phyloP scores from a whole-genome alignment of 108 stramenopile species.

The Chaetoceros muelleri region DNA sequence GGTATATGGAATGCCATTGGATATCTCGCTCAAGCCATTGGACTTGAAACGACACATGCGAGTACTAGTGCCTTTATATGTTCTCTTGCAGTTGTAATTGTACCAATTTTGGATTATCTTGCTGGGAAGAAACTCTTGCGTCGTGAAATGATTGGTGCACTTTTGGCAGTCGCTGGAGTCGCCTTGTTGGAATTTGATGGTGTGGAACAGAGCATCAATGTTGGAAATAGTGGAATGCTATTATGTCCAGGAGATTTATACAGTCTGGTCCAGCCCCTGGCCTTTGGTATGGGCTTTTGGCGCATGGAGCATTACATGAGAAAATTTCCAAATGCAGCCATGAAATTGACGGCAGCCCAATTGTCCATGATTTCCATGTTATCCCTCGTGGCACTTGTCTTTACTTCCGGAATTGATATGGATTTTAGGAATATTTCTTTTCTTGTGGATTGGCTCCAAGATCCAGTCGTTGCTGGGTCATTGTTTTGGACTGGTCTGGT shows the following conservation, averaged over 20 bases:
- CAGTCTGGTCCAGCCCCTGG: conserved; percentile 63
- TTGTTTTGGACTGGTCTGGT: conserved; percentile 83
- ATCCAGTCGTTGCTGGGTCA: conserved; percentile 41
- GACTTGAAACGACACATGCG: conserved; percentile 69
- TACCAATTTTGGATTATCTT: conserved; percentile 74
- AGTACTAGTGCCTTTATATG: conserved; percentile 87
- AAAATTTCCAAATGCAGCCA: conserved; percentile 51
- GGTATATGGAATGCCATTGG: conserved; percentile 75
- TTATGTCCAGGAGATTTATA: conserved; percentile 40
- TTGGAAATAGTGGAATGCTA: neutral
- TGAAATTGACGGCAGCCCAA: conserved; percentile 71
- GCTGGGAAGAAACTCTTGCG: conserved; percentile 33
- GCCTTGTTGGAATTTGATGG: conserved; percentile 67
- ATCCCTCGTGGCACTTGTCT: conserved; percentile 28
- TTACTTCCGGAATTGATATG: conserved; percentile 20
- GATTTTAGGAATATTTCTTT: conserved; percentile 7
- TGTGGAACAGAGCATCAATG: conserved; percentile 3
- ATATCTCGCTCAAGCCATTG: conserved; percentile 84
- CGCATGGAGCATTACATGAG: conserved; percentile 56
- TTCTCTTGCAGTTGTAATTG: conserved; percentile 82
- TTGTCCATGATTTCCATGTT: conserved; percentile 59
- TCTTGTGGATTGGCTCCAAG: conserved; percentile 40
- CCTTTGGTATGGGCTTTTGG: conserved; percentile 86
- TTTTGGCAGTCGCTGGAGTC: conserved; percentile 76
- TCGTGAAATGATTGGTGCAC: conserved; percentile 40